Evolutionary conservation across 768 basidiomycete species (phyloP).

Genomic region (Tulasnella sp.): DNA sequence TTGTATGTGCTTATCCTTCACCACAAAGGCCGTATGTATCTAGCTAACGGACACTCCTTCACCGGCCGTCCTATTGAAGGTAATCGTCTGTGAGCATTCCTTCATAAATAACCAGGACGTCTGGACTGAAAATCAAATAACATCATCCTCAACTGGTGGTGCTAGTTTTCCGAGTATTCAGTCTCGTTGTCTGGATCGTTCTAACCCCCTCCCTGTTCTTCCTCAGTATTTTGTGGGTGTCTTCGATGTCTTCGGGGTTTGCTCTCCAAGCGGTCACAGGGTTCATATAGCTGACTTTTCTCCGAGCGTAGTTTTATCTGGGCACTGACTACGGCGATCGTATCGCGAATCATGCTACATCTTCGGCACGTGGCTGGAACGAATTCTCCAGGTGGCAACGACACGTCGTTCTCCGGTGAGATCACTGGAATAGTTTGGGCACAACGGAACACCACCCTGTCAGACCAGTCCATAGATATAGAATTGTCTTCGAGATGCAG

Average conservation of each 20-base stretch:
- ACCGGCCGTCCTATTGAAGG: too few relatives aligned
- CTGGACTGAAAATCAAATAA: background rate
- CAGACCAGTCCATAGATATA: too few relatives aligned
- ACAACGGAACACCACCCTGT: background rate
- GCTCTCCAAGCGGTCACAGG: background rate
- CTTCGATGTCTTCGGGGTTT: background rate
- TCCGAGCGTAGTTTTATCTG: background rate
- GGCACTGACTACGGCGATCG: background rate
- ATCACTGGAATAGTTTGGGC: background rate
- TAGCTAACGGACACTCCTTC: too few relatives aligned
- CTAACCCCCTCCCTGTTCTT: background rate
- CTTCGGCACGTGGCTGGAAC: background rate
- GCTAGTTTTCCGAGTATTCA: background rate
- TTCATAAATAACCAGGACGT: background rate
- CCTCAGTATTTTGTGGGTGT: background rate
- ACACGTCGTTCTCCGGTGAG: too few relatives aligned
- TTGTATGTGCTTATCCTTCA: background rate
- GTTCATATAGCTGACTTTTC: background rate
- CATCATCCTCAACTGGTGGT: background rate
- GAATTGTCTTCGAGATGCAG: too few relatives aligned
- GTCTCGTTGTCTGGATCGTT: background rate
- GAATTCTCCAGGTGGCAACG: too few relatives aligned
- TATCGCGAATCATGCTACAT: background rate
- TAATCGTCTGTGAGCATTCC: background rate
- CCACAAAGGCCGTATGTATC: background rate